Base-by-base conservation (phyloP, 257 asterid species). In the Nicotiana tabacum region DNA sequence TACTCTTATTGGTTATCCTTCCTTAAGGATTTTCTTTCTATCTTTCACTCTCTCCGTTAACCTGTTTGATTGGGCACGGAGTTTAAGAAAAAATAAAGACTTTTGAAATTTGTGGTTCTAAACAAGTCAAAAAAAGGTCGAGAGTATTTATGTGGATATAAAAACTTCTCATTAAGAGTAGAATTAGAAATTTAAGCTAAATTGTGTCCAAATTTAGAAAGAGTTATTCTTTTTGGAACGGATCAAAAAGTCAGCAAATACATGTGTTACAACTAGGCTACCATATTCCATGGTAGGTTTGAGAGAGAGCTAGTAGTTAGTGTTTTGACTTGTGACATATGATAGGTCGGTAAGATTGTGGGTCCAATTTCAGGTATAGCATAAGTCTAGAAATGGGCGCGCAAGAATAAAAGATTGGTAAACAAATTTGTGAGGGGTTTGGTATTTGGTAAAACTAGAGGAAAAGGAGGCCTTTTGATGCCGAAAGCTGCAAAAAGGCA, bases 311-410 rank as follows among this genome's bases (percentile, higher is more conserved):
- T 82, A 80, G 46, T 27, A 43, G 76, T 84, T 53, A 82, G 67
- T 70, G 83, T 55, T 24, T 81, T 43, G 78, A 70, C 60, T n/a
- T 68, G 37, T n/a, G 12, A 43, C 3, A 11, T 72, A 1, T 82
- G 53, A 84, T 88, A 83, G 87, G 80, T 78, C 64, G 86, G 82
- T 84, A 29, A 30, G 78, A 72, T 24, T 32, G 84, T 85, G 91
- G 87, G 84, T n/a, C 89, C 87, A 10, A 35, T 82, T 80, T 84
- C 87, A 85, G 87, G 87, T 87, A 82, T 76, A 66, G 43, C 80
- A 80, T 66, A 35, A 39, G 64, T 21, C 72, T 48, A 29, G 46
- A 32, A 78, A 65, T 72, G 0, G 24, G 79, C 16, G 27, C 43
- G 8, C 29, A 16, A 66, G 57, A 27, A 60, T 35, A 55, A 62